Evolutionary conservation across 1,284 basidiomycete genomes (phyloP).

Genomic region (Ustilago nuda): DNA sequence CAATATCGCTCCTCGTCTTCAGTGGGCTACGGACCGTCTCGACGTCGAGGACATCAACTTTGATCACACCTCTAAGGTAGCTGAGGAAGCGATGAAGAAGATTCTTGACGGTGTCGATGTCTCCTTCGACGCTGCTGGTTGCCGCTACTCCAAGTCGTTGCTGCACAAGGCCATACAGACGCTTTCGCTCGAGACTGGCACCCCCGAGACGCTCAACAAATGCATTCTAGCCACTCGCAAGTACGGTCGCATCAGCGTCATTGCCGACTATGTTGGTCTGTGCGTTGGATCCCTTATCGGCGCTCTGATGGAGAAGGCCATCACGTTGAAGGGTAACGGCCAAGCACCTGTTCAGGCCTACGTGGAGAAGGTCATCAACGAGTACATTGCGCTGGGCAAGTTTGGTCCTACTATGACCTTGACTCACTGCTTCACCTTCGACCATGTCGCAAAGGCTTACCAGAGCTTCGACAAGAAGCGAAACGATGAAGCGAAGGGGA

Average conservation of each 20-base stretch:
- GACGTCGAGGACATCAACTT: slow-evolving; percentile 78
- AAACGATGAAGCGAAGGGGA: slow-evolving; percentile 38
- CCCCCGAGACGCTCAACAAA: slow-evolving; percentile 78
- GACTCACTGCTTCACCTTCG: slow-evolving; percentile 58
- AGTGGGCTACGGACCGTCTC: slow-evolving; percentile 74
- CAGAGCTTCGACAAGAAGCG: slow-evolving; percentile 50
- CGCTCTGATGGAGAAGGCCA: slow-evolving; percentile 80
- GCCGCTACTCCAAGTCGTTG: slow-evolving; percentile 58
- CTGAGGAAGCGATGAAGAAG: slow-evolving; percentile 75
- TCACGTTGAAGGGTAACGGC: slow-evolving; percentile 52
- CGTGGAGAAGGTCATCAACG: slow-evolving; percentile 74
- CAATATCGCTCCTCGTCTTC: slow-evolving; percentile 75
- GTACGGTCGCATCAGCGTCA: slow-evolving; percentile 52
- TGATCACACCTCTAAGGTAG: slow-evolving; percentile 72
- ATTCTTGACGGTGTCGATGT: slow-evolving; percentile 71
- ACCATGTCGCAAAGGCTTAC: slow-evolving; percentile 58
- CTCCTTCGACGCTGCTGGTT: slow-evolving; percentile 53
- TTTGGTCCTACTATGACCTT: slow-evolving; percentile 78
- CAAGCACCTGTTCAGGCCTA: slow-evolving; percentile 79
- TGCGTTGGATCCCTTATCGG: slow-evolving; percentile 79
- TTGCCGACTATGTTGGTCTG: slow-evolving; percentile 47
- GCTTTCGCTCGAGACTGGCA: slow-evolving; percentile 81
- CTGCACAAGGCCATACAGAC: slow-evolving; percentile 78
- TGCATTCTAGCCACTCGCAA: slow-evolving; percentile 77
- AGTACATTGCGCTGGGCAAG: slow-evolving; percentile 75